Evolutionary conservation across 495 filamentous ascomycete genomes (phyloP), one percentile per base, ranked within the genome.

Genomic region (Penicillium coffeae): DNA sequence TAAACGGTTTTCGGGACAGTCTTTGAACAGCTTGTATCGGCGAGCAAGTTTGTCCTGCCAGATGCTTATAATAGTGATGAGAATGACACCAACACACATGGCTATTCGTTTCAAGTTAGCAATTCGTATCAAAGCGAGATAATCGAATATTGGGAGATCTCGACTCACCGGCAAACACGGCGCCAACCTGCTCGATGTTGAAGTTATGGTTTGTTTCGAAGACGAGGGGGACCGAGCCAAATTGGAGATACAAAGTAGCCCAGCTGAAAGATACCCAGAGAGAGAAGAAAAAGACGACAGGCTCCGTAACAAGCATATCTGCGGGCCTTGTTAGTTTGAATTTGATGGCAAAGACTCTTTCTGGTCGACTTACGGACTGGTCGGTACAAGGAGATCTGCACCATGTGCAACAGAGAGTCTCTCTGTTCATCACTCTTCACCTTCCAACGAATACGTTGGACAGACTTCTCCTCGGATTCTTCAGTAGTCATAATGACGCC

Each of bases 241-340:
- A 90, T 22, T 85, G 86, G 20, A 97, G 73, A 65, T 96, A 96
- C 0, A 97, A 77, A 0, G 94, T 80, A 1, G 85, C 90, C 92
- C 91, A 97, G 41, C 81, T 84, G 65, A 96, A 96, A 6, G 89
- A 75, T 3, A 88, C 82, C 92, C 92, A 96, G 12, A 94, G 71
- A 18, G 87, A 91, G 67, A 96, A 97, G 72, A 86, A 95, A 71
- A 96, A 95, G 15, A 96, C 90, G 10, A 96, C 89, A 0, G 91
- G 88, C 56, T 96, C 92, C 9, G 90, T 95, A 56, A 88, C 70
- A 18, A 97, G 84, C 22, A 97, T 76, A 48, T 88, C 72, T 77
- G 30, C 0, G 1, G 16, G 0, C 16, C 7, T 34, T 44, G 8
- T 10, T 6, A 15, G 8, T 21, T 19, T 1, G 4, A 16, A 15